Conservation (phyloP, 1,139 yeast species). For the Neolecta irregularis region DNA sequence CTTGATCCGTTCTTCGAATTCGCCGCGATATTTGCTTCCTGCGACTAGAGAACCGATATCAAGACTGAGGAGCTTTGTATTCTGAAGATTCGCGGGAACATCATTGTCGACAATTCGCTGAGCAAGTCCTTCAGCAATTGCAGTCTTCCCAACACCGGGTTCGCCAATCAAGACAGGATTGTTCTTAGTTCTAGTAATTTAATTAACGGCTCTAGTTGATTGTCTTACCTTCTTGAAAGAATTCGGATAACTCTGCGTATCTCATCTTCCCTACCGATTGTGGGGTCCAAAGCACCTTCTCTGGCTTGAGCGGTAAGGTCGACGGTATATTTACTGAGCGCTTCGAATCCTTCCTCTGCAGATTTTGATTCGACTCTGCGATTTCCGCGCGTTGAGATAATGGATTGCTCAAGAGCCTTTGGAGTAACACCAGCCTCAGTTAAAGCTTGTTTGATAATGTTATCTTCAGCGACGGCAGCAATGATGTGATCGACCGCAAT, state of each 20-base stretch:
- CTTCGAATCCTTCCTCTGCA: conserved; percentile 80
- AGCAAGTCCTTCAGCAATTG: conserved; percentile 96
- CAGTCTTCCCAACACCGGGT: conserved; percentile 98
- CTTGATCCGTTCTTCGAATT: conserved; percentile 92
- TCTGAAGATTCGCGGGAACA: conserved; percentile 74
- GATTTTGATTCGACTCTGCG: conserved; percentile 85
- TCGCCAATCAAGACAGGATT: conserved; percentile 96
- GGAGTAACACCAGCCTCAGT: conserved; percentile 56
- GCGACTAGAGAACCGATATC: conserved; percentile 95
- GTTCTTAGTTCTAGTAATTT: conserved; percentile 45
- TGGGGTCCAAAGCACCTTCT: conserved; percentile 92
- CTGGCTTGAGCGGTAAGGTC: conserved; percentile 89
- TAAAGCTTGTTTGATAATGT: conserved; percentile 52
- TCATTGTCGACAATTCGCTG: conserved; percentile 92
- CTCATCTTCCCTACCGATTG: conserved; percentile 97
- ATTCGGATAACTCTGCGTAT: conserved; percentile 89
- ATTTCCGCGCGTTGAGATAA: conserved; percentile 74
- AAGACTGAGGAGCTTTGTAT: conserved; percentile 66
- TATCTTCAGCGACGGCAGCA: conserved; percentile 69
- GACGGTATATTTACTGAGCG: conserved; percentile 72
- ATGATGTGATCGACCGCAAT: conserved; percentile 90
- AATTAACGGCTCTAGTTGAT: background rate
- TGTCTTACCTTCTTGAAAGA: conserved; percentile 55
- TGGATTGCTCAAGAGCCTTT: conserved; percentile 63
- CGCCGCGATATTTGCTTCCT: conserved; percentile 98